Conservation (phyloP, 2,329 filamentous ascomycete genomes). For the Blumeriella jaapii region DNA sequence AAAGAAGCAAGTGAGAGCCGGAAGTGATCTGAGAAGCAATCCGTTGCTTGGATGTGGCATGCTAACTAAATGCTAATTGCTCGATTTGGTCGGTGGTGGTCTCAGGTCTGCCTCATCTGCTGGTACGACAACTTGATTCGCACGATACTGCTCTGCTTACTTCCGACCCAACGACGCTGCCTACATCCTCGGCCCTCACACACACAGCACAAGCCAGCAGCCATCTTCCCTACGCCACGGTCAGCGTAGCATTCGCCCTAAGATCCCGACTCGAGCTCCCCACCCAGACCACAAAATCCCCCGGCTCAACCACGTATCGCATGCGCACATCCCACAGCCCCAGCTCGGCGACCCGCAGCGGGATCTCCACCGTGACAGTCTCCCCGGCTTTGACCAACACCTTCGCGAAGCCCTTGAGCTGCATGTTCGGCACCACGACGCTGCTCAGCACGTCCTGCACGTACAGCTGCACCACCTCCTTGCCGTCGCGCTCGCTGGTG, state of each 20-base stretch:
- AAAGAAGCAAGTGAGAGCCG: too few species aligned
- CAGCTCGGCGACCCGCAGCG: slow-evolving; percentile 51
- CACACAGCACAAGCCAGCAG: too few species aligned
- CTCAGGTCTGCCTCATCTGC: too few species aligned
- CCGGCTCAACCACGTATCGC: slow-evolving; percentile 64
- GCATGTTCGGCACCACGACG: slow-evolving; percentile 54
- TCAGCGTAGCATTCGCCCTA: slow-evolving; percentile 43
- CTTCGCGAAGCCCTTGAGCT: slow-evolving; percentile 63
- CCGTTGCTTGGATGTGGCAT: too few species aligned
- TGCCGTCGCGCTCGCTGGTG: slow-evolving; percentile 39
- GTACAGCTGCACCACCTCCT: slow-evolving; percentile 46
- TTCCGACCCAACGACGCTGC: too few species aligned
- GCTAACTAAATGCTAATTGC: too few species aligned
- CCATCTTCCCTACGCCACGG: slow-evolving; percentile 32
- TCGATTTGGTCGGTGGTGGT: too few species aligned
- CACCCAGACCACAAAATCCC: slow-evolving; percentile 51
- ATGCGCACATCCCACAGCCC: slow-evolving; percentile 62
- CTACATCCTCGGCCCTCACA: too few species aligned
- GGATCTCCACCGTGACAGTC: slow-evolving; percentile 41
- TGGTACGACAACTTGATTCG: too few species aligned
- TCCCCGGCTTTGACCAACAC: slow-evolving; percentile 44
- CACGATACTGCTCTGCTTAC: too few species aligned
- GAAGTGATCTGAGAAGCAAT: too few species aligned
- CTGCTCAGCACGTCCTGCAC: slow-evolving; percentile 37
- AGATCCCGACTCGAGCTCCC: slow-evolving; percentile 49